Evolutionary conservation across 208 protist species (phyloP), one percentile per base, ranked within the genome.

Genomic region (Blechomonas ayalai): DNA sequence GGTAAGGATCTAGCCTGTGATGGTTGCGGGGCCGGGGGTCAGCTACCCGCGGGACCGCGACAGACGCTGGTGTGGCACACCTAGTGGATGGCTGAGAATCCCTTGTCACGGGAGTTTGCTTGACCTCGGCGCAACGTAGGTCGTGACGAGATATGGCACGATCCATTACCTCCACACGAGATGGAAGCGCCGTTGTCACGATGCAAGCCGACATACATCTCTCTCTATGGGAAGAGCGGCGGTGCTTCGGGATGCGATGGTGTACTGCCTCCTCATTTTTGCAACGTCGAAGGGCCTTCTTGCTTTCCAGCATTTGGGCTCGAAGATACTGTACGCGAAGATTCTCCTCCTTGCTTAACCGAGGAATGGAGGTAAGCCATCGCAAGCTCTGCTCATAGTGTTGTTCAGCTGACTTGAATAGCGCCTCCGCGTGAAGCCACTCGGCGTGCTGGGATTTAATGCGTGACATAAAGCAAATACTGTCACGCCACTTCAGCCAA

Each of bases 151-250:
- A 4, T 12, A 41, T 32, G 15, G 41, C 45, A 0, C 28, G 42
- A 35, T 57, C 59, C 9, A 38, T 32, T 29, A 83, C 52, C 45
- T 81, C 65, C 6, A 88, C 54, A 2, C 37, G 56, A 5, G 41
- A 58, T 22, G 73, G 79, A 29, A 88, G 54, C 39, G 75, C 41
- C 5, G 74, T 83, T 3, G 74, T 88, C 15, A 88, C 79, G 7
- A 88, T 59, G 20, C 23, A n/a, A 34, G 12, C 10, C 31, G 10
- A n/a, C 12, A 10, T 34, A n/a, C 12, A 10, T n/a, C 31, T 34
- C 31, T 10, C 12, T 10, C 31, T n/a, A 10, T 34, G 12, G 12
- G 31, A 34, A 34, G 10, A 10, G 10, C 45, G 16, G 3, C 22
- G 40, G 12, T 4, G 29, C 10, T 8, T 20, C 10, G 52, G 41